phyloP scores from a whole-genome alignment of 495 filamentous ascomycete species.

The Evansstolkia leycettana region DNA sequence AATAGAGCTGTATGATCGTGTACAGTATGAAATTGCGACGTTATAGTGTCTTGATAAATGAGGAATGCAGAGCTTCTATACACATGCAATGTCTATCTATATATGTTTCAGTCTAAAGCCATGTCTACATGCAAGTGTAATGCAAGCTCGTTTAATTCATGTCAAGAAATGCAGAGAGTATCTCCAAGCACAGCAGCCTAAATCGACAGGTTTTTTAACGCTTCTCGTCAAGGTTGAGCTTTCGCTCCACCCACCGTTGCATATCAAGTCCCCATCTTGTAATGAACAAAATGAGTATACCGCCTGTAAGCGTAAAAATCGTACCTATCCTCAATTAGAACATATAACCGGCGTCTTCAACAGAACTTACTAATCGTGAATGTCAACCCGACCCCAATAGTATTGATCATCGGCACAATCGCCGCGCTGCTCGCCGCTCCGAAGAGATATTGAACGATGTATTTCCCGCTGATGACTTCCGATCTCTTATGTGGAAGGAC shows the following conservation, averaged over 20 bases:
- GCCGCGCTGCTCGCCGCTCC: conserved; percentile 51
- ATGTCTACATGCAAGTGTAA: too few species aligned
- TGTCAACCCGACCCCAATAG: conserved; percentile 54
- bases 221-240: conserved; percentile 12
- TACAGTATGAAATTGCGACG: too few species aligned
- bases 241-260: conserved; percentile 28
- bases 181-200: too few species aligned
- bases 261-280: conserved; percentile 30
- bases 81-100: too few species aligned
- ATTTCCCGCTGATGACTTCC: conserved; percentile 64
- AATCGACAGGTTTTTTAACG: too few species aligned
- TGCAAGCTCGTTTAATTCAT: too few species aligned
- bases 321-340: conserved; percentile 13
- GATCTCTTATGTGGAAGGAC: conserved; percentile 35
- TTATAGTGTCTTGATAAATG: too few species aligned
- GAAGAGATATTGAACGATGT: conserved; percentile 58
- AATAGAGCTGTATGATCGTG: too few species aligned
- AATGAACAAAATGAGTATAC: conserved; percentile 19
- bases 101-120: too few species aligned
- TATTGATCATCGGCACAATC: conserved; percentile 50
- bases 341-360: not conserved
- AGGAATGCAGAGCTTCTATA: too few species aligned
- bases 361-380: conserved; percentile 32
- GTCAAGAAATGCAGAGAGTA: too few species aligned
- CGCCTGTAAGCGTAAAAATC: conserved; percentile 21